Evolutionary conservation across 768 basidiomycete species (phyloP), one percentile per base, ranked within the genome.

Genomic region (Psilocybe tampanensis): DNA sequence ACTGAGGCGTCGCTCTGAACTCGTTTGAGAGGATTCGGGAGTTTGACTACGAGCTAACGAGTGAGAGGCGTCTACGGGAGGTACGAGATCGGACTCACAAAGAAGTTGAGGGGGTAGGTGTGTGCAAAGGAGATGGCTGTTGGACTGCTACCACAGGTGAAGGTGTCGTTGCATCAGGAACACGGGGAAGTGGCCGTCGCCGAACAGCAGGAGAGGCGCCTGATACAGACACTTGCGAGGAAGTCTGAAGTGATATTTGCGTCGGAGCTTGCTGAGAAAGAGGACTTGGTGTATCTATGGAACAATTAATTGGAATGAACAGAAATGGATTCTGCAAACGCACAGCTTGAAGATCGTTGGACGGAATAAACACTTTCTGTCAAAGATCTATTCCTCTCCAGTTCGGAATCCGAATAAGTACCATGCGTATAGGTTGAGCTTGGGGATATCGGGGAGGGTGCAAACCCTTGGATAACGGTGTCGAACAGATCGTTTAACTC

Each of bases 401-500:
- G 21, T 29, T 34, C 55, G 26, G 63, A 61, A 51, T 54, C 44
- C 22, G 56, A 43, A 36, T 49, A 29, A 13, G 58, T 29, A 45
- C 18, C 44, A 33, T 36, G 26, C 5, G 58, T 54, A 47, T 58
- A 54, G 13, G 42, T 15, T 11, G 60, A 55, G 19, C 47, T 53
- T 44, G 55, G 43, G 44, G 59, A 55, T 9, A 54, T 29, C 22
- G 63, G 60, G 47, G 45, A 57, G 15, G 34, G 17, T 15, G 52
- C 24, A 39, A 64, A 68, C 17, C 60, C 63, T 15, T 47, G 56
- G 24, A 63, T 48, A 41, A 68, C 67, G 3, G 45, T 51, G 9
- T 65, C 50, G 45, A 66, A 66, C 9, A 68, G 62, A 21, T 61
- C 61, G 22, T 68, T 47, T 13, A 68, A 55, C n/a, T 45, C 58